These are phyloP conservation scores for Lactifluus volemus DNA, from an alignment of 768 basidiomycete species.

Conservation along the genomic window DNA sequence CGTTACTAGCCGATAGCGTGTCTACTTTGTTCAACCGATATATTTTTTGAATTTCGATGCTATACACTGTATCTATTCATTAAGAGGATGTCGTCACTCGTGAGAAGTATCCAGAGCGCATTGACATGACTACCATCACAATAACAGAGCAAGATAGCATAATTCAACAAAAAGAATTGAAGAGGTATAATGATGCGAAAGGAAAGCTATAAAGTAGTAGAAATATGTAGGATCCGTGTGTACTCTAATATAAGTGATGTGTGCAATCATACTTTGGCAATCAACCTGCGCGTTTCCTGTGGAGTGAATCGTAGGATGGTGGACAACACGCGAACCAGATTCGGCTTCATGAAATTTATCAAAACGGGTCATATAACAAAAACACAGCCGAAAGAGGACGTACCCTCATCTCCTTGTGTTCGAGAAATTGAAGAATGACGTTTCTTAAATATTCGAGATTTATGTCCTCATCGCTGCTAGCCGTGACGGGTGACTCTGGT, in stretches of 20 bases:
- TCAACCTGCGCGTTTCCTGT: constrained; percentile 81
- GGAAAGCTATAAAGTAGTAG: background rate
- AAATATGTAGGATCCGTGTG: background rate
- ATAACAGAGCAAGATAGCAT: background rate
- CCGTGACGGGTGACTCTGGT: constrained; percentile 26
- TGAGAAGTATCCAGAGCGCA: background rate
- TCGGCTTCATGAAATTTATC: constrained; percentile 43
- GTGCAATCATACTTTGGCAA: constrained; percentile 64
- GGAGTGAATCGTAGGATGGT: constrained; percentile 93
- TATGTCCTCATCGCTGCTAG: constrained; percentile 75
- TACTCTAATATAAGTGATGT: background rate
- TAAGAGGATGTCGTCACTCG: background rate
- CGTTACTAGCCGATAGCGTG: background rate
- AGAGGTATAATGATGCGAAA: background rate
- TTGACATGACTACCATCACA: background rate
- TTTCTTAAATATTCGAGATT: constrained; percentile 95
- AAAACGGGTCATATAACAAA: constrained; percentile 6
- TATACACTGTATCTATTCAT: background rate
- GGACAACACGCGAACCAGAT: constrained; percentile 83
- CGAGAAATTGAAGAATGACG: constrained; percentile 93
- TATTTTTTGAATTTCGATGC: background rate
- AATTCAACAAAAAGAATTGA: background rate
- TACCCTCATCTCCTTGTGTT: constrained; percentile 98
- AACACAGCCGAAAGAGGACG: constrained; percentile 26
- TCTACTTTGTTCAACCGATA: background rate